These are phyloP conservation scores for Arthromyces matolae DNA, from an alignment of 768 basidiomycete species.

Conservation along the genomic window DNA sequence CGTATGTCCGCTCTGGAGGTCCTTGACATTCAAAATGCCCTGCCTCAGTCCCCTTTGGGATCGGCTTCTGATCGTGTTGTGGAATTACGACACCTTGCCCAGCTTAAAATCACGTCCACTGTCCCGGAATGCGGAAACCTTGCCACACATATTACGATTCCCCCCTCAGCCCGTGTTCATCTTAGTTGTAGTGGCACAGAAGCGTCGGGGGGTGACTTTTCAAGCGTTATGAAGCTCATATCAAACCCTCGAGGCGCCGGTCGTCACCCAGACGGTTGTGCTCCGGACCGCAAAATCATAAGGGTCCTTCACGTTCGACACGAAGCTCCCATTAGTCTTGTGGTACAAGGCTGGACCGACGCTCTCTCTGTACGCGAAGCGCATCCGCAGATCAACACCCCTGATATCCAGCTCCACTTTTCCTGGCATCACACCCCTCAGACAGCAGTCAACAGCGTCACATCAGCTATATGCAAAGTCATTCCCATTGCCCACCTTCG, in stretches of 20 bases:
- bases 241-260: slow-evolving; percentile 7
- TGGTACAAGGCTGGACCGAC: slow-evolving; percentile 16
- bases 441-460: slow-evolving; percentile 13
- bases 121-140: slow-evolving; percentile 23
- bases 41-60: slow-evolving; percentile 25
- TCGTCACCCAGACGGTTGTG: slow-evolving; percentile 6
- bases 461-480: slow-evolving; percentile 19
- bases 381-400: neutral
- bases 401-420: slow-evolving; percentile 20
- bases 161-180: slow-evolving; percentile 13
- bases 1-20: slow-evolving; percentile 30
- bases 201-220: slow-evolving; percentile 17
- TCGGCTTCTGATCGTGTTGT: slow-evolving; percentile 13
- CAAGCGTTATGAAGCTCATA: slow-evolving; percentile 16
- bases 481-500: slow-evolving; percentile 23
- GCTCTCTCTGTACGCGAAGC: slow-evolving; percentile 1
- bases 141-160: slow-evolving; percentile 22
- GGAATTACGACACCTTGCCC: slow-evolving; percentile 20
- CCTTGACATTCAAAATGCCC: slow-evolving; percentile 32
- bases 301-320: slow-evolving; percentile 13
- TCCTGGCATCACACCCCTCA: slow-evolving; percentile 19
- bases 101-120: slow-evolving; percentile 17
- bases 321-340: slow-evolving; percentile 11
- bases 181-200: slow-evolving; percentile 19
- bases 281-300: slow-evolving; percentile 9